Base-by-base conservation (phyloP, 305 asterid genomes). In the Rubia tinctorum region DNA sequence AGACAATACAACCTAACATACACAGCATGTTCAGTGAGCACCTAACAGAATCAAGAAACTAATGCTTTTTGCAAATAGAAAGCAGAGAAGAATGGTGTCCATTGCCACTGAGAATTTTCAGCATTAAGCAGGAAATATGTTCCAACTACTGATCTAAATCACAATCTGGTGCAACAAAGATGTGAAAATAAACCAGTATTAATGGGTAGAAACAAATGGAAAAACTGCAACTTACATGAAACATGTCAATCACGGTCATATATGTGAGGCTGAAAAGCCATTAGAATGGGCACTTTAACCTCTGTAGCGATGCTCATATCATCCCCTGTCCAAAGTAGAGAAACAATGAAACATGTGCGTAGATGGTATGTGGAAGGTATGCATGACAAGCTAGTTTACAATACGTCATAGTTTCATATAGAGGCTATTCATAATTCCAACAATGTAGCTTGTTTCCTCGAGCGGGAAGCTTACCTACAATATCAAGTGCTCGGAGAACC, bases 401-500 rank as follows among this genome's bases (percentile, higher is more conserved):
- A 11, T 18, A 13, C 2, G 58, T 51, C 45, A 39, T 60, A 55
- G 40, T 34, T 18, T 70, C 49, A 30, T 7, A 34, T 30, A 15
- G 42, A 43, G 71, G 49, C 15, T n/a, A 27, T 39, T 25, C 45
- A 56, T 25, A 18, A 66, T 66, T 45, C 44, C 68, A 56, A 61
- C 30, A 5, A n/a, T n/a, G n/a, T 25, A 63, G 34, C 15, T 18
- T 23, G 17, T 27, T 27, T 56, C 17, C 8, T 6, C n/a, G 9
- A 30, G 39, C 34, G 27, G 68, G 71, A 65, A 80, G 53, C 95
- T 78, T 89, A 91, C 99, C 99, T 77, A 92, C 95, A 61, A 95
- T 90, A 80, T 94, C 99, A 51, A 94, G 98, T 56, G 93, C 99
- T 56, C 97, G 88, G 74, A 90, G 97, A 79, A 89, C 97, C 95